Base-by-base conservation (phyloP, 306 rosid genomes). In the Alnus glutinosa region DNA sequence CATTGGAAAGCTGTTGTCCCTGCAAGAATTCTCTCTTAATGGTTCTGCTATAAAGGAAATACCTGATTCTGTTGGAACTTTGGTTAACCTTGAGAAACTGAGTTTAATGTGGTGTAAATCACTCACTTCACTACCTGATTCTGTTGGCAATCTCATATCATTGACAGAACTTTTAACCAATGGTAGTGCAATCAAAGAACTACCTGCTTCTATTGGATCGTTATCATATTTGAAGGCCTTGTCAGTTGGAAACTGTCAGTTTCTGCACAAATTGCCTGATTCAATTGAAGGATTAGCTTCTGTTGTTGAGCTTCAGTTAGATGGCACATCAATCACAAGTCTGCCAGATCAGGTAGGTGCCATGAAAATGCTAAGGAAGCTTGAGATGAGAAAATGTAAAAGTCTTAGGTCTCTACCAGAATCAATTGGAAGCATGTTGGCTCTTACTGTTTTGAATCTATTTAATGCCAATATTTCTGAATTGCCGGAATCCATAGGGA, bases 311-410 rank as follows among this genome's bases (percentile, higher is more conserved):
- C 90, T 92, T 71, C 42, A 80, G 52, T 80, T 92, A 75, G 81
- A 87, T 47, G 83, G 83, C 78, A 84, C 92, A 23, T 46, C 82
- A 1, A 87, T 92, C 44, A 83, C 77, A 12, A 36, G 73, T n/a
- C 88, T 92, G 37, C 97, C 97, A 5, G 80, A 87, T 75, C 74
- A 77, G 63, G 84, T 92, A 80, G 91, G 89, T 70, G 87, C 9
- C 18, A 72, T 92, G 91, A 89, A 44, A 75, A 46, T 78, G 50
- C 87, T 92, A 9, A 85, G 81, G 80, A 87, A 77, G 72, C 87
- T 92, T 79, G 83, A 83, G 32, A 78, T 92, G 83, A 80, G 74
- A 74, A 82, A 85, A 8, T 92, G 94, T 58, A 78, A 19, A 59
- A 23, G n/a, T 73, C 90, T 92, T 28, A 79, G 71, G 80, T 79